Evolutionary conservation across 192 early-diverging fungal genomes (phyloP), one percentile per base, ranked within the genome.

Genomic region (Coemansia pectinata): DNA sequence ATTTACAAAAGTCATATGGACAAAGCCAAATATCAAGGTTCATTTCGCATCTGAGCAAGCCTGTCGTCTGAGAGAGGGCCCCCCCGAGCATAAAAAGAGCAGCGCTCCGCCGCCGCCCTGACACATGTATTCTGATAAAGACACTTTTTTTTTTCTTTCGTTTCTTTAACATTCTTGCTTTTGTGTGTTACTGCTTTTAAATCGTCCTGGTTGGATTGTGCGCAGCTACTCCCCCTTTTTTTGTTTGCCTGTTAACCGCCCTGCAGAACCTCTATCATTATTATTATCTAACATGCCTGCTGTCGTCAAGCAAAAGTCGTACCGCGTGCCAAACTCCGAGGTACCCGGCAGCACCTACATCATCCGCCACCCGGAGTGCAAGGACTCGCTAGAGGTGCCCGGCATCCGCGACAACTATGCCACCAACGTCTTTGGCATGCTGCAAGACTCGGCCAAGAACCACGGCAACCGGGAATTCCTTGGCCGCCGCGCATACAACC

Each of bases 401-500:
- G 31, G 67, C 10, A 12, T 34, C 58, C 71, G 65, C 55, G 69
- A 74, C 62, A 47, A 70, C 62, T 70, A 69, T 29, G 65, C 70
- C 5, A 73, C 76, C 68, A 80, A 74, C 41, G 74, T 79, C 9
- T 69, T 78, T 62, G 78, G 65, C 23, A 77, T 81, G 70, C 63
- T 85, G 38, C 83, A 77, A 27, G 23, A 65, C 55, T 89, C 87
- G 14, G 82, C 87, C 41, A 87, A 80, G 52, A 70, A 69, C 33
- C 86, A 81, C 29, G 78, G 75, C 60, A 78, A 89, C 63, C 74
- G 71, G 31, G 86, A 86, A 39, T 92, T 88, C 67, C 71, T 94
- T 21, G 92, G 90, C 23, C 85, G 84, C 50, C 90, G 92, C 59
- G 67, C 85, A 2, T 84, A 85, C 67, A 85, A 90, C 76, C 76